Percentiles rank a stretch among this genome's conserved stretches.
Conservation (phyloP, 768 basidiomycete species). For the Paxillus ammoniavirescens region DNA sequence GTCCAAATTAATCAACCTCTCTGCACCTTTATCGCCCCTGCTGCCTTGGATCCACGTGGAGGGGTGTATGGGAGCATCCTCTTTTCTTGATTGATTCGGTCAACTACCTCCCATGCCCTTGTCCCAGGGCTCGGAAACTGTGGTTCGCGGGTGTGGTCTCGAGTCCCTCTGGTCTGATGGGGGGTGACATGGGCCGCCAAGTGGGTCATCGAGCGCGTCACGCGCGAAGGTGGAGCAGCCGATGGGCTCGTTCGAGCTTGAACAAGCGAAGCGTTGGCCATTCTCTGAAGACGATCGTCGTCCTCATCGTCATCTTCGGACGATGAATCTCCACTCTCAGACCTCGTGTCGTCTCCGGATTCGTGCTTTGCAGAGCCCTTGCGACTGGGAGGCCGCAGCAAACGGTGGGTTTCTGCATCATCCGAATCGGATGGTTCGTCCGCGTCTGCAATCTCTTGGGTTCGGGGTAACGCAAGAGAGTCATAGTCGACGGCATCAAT, state of each 20-base stretch:
- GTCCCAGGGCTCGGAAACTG: constrained; percentile 17
- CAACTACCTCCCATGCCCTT: constrained; percentile 10
- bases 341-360: background rate
- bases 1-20: background rate
- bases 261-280: constrained; percentile 7
- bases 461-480: constrained; percentile 1
- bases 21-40: background rate
- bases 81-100: constrained; percentile 8
- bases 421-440: constrained; percentile 26
- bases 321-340: background rate
- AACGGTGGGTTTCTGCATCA: constrained; percentile 26
- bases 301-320: constrained; percentile 2
- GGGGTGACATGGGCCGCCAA: background rate
- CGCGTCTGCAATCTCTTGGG: constrained; percentile 8
- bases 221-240: background rate
- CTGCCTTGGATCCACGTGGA: constrained; percentile 17
- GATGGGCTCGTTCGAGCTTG: background rate
- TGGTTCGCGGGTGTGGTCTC: background rate
- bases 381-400: constrained; percentile 1
- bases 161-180: constrained; percentile 3
- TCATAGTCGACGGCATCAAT: background rate
- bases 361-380: background rate
- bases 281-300: constrained; percentile 13
- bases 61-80: constrained; percentile 5
- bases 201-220: constrained; percentile 11